Evolutionary conservation across 139 green algal species (phyloP), one percentile per base, ranked within the genome.

Genomic region (Chlamydomonas applanata): DNA sequence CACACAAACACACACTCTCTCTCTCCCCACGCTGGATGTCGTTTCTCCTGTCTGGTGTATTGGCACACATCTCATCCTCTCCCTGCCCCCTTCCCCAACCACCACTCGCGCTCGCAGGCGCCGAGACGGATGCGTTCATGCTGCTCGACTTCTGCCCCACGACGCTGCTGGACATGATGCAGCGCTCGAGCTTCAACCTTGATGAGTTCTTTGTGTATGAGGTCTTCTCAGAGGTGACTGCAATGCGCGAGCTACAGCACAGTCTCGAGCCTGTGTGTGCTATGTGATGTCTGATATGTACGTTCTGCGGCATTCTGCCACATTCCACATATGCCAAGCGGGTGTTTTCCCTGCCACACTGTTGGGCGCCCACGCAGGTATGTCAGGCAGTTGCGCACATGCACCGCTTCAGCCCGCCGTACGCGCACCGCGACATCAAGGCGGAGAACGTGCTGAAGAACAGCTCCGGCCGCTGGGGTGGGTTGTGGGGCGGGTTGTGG

Each of bases 401-500:
- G 91, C 93, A 97, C 83, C 46, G 63, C 20, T 79, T 88, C 46
- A 72, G 79, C 1, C 92, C 90, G 11, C 88, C 92, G 0, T 57
- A 94, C 7, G 81, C 86, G 9, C 93, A 97, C n/a, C n/a, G n/a
- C n/a, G n/a, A n/a, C n/a, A n/a, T n/a, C n/a, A n/a, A n/a, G n/a
- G n/a, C n/a, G n/a, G 95, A 99, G 82, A 99, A 99, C 75, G 82
- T 99, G 68, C 83, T 99, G 67, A 86, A 85, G 62, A 83, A 83
- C 13, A 30, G 60, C 29, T 82, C 90, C 29, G 88, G 89, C 2
- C 64, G 73, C 32, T 99, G 94, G 94, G 90, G n/a, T n/a, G n/a
- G n/a, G n/a, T n/a, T n/a, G n/a, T n/a, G n/a, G n/a, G n/a, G n/a
- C n/a, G n/a, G n/a, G n/a, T n/a, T n/a, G n/a, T n/a, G n/a, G n/a